Conservation (phyloP, 345 rosid species). For the Schrenkiella parvula region DNA sequence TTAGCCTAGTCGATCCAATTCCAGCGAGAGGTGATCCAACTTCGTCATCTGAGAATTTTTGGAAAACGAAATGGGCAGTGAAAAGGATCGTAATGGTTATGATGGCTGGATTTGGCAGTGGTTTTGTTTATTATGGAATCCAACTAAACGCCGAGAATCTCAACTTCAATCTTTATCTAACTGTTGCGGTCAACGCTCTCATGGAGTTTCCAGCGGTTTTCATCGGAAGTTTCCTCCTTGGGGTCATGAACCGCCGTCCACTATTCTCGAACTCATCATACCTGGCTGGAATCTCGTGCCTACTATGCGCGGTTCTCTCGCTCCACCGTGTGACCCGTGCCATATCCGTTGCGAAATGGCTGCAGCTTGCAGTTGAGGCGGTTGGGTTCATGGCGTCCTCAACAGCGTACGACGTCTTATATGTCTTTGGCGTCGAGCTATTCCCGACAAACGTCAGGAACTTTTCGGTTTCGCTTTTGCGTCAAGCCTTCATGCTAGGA, state of each 20-base stretch:
- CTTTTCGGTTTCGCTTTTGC: slow-evolving; percentile 54
- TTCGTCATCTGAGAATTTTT: slow-evolving; percentile 36
- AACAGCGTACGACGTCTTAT: slow-evolving; percentile 49
- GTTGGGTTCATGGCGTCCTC: slow-evolving; percentile 73
- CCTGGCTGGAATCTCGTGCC: slow-evolving; percentile 46
- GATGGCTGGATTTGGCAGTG: slow-evolving; percentile 60
- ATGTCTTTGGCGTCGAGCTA: slow-evolving; percentile 62
- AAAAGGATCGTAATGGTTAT: slow-evolving; percentile 47
- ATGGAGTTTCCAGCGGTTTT: slow-evolving; percentile 79
- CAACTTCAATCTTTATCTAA: slow-evolving; percentile 52
- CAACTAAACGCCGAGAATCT: slow-evolving; percentile 73
- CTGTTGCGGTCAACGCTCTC: slow-evolving; percentile 55
- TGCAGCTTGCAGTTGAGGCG: slow-evolving; percentile 47
- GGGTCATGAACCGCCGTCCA: slow-evolving; percentile 51
- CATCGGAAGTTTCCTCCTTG: slow-evolving; percentile 43
- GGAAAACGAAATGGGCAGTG: slow-evolving; percentile 65
- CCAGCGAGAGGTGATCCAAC: not conserved
- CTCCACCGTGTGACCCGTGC: not conserved
- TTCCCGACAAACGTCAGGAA: slow-evolving; percentile 76
- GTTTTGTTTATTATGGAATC: slow-evolving; percentile 70
- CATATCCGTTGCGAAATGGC: slow-evolving; percentile 40
- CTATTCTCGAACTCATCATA: slow-evolving; percentile 47
- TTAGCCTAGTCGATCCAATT: slow-evolving; percentile 39
- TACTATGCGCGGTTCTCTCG: slow-evolving; percentile 56
- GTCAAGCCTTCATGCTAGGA: slow-evolving; percentile 67